Base-by-base conservation (phyloP, 164 flowering plant species). In the Cinnamomum chago region DNA sequence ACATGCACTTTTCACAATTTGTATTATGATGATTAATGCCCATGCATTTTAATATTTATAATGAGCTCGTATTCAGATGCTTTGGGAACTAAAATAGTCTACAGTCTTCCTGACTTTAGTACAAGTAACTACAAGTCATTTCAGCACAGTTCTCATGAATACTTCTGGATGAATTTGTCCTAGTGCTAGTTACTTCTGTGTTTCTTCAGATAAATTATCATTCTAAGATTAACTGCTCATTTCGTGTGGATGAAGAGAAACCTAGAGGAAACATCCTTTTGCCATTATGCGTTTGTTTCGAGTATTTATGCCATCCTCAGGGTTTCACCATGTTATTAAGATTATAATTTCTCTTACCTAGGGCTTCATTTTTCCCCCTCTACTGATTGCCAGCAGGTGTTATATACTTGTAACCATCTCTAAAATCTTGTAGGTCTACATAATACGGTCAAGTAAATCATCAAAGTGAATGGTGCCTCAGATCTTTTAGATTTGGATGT, bases 401-500 rank as follows among this genome's bases (percentile, higher is more conserved):
- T 10, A 64, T 64, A 11, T 23, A 11, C 67, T 23, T 13, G 17
- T 55, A 55, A 55, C 20, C 60, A 17, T 55, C n/a, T 55, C 27
- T 0, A n/a, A 5, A 13, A 3, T 64, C 18, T 22, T 25, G 4
- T 24, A 64, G 67, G 67, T 64, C 17, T 64, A 64, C 28, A 64
- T 64, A 23, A 25, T 64, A 23, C 22, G 67, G 14, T 23, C 67
- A 23, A 64, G 67, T 24, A 33, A 25, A 13, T 64, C 28, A 25
- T 23, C 67, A 64, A 13, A 64, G 67, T 64, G 33, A 25, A 24
- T 64, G 67, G 67, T 23, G 67, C 67, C 17, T 25, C 24, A 64
- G 28, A 64, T 64, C 67, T 64, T 64, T 27, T 64, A 24, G 24
- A 25, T 13, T 64, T 64, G 67, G 67, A 64, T 64, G 67, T 24